Evolutionary conservation across 2,329 filamentous ascomycete species (phyloP).

Genomic region (Pseudophaeomoniella oleicola): DNA sequence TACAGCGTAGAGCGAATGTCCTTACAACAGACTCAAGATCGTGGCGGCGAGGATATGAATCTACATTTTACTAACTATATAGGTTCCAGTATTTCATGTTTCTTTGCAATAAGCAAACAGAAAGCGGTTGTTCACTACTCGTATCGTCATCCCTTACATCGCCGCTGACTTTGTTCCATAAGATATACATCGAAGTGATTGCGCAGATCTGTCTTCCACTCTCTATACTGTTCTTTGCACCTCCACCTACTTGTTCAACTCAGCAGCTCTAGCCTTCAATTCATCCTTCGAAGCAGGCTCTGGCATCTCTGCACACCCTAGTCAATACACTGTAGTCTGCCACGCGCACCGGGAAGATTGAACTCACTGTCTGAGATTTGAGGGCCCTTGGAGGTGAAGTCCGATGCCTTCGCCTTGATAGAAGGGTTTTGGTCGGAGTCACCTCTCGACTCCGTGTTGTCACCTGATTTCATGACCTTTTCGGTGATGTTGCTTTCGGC

Average conservation of each 20-base stretch:
- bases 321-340: constrained; percentile 2
- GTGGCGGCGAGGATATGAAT: too few species aligned
- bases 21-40: too few species aligned
- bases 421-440: constrained; percentile 18
- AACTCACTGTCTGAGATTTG: constrained; percentile 23
- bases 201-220: too few species aligned
- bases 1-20: too few species aligned
- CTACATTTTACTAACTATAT: too few species aligned
- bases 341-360: constrained; percentile 4
- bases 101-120: too few species aligned
- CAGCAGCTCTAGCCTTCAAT: constrained; percentile 47
- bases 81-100: too few species aligned
- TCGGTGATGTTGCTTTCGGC: constrained; percentile 18
- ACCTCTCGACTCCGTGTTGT: constrained; percentile 18
- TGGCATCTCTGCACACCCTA: constrained; percentile 19
- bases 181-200: too few species aligned
- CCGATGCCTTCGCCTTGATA: constrained; percentile 17
- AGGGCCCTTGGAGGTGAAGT: constrained; percentile 28
- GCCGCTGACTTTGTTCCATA: too few species aligned
- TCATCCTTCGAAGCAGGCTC: constrained; percentile 47
- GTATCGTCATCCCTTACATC: too few species aligned
- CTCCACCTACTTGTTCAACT: constrained; percentile 52
- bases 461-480: constrained; percentile 20
- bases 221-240: too few species aligned
- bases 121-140: too few species aligned